Evolutionary conservation across 148 eudicot genomes (phyloP).

Genomic region (Persicaria maculosa): DNA sequence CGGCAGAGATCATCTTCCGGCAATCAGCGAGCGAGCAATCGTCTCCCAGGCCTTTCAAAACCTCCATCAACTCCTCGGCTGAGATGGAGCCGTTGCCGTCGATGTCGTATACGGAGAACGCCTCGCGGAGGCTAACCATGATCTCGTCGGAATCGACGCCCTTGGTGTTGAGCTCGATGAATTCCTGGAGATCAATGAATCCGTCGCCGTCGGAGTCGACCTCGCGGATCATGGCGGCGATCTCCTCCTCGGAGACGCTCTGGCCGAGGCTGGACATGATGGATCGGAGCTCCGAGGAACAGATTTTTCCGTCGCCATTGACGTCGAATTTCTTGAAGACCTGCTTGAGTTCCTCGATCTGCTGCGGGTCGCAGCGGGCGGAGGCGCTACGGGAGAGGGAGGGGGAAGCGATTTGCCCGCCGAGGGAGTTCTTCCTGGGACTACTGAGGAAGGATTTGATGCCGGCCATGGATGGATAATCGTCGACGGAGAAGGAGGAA

Average conservation of each 20-base stretch:
- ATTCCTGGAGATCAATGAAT: conserved; percentile 30
- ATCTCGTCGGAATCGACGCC: conserved; percentile 33
- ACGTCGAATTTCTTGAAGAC: conserved; percentile 45
- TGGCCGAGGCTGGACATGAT: conserved; percentile 31
- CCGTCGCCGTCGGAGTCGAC: too few species aligned
- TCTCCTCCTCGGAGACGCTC: conserved; percentile 20
- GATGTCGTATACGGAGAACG: conserved; percentile 32
- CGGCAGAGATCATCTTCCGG: conserved; percentile 34
- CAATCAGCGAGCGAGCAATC: conserved; percentile 35
- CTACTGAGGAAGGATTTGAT: neutral
- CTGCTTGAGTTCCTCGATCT: conserved; percentile 37
- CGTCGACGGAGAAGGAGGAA: neutral
- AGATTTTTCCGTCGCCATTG: conserved; percentile 45
- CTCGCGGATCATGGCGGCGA: conserved; percentile 4
- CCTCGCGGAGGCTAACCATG: conserved; percentile 32
- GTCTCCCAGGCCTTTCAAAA: conserved; percentile 33
- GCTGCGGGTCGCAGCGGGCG: conserved; percentile 8
- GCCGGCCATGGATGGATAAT: neutral
- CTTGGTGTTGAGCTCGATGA: conserved; percentile 38
- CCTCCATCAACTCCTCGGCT: conserved; percentile 36
- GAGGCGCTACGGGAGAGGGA: conserved; percentile 1
- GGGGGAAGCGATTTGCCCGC: neutral
- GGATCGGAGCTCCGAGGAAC: conserved; percentile 29
- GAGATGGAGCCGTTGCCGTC: conserved; percentile 37
- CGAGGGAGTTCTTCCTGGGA: neutral